Evolutionary conservation across 2,329 filamentous ascomycete species (phyloP).

Genomic region (Phaeosphaeriaceae sp.): DNA sequence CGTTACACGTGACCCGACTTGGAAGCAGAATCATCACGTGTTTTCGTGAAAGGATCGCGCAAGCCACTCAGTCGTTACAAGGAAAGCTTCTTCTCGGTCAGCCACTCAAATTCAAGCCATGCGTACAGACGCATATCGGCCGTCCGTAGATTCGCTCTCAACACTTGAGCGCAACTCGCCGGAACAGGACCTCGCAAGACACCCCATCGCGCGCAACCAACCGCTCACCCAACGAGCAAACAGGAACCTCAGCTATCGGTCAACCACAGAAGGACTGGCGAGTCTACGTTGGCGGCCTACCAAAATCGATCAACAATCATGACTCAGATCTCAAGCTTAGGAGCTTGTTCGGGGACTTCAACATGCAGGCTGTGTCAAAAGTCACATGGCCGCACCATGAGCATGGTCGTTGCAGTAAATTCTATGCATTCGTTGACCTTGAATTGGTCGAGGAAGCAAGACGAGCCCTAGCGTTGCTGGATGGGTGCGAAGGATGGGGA

Average conservation of each 20-base stretch:
- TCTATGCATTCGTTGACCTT: slow-evolving; percentile 42
- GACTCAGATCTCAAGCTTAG: slow-evolving; percentile 52
- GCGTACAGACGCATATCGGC: slow-evolving; percentile 16
- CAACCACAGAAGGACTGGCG: slow-evolving; percentile 49
- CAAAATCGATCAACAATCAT: slow-evolving; percentile 52
- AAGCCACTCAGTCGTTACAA: not conserved
- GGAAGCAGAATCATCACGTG: not conserved
- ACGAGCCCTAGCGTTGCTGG: slow-evolving; percentile 23
- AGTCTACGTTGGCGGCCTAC: slow-evolving; percentile 58
- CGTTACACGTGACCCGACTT: slow-evolving; percentile 4
- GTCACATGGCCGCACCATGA: slow-evolving; percentile 34
- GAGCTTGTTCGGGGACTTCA: slow-evolving; percentile 53
- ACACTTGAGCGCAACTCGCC: not conserved
- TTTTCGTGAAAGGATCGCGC: not conserved
- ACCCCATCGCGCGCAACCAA: not conserved
- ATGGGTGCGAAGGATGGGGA: slow-evolving; percentile 15
- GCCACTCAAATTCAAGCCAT: slow-evolving; percentile 65
- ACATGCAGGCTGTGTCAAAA: slow-evolving; percentile 58
- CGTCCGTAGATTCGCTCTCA: not conserved
- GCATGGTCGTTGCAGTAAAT: slow-evolving; percentile 15
- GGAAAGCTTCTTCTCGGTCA: slow-evolving; percentile 61
- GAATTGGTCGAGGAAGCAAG: slow-evolving; percentile 28
- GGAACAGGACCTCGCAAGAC: not conserved
- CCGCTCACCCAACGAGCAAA: not conserved
- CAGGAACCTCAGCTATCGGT: not conserved